These are phyloP conservation scores for Mrakiaceae sp. DNA, from an alignment of 1,284 basidiomycete genomes.

Conservation along the genomic window DNA sequence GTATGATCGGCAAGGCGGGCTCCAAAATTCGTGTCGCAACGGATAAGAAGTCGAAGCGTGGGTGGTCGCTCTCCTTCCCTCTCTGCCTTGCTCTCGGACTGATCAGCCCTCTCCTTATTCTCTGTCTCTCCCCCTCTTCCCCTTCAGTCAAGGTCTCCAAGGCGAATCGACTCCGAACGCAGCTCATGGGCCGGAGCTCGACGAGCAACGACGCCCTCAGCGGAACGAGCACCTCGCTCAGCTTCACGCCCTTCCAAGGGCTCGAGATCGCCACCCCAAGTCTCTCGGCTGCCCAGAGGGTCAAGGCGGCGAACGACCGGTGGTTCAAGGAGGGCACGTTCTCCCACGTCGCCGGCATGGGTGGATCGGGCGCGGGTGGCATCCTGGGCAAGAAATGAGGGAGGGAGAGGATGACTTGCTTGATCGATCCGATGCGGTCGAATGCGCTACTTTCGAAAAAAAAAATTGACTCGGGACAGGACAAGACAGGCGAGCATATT, in stretches of 20 bases:
- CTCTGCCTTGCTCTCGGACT: neutral
- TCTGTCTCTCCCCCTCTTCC: constrained; percentile 1
- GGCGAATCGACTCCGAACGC: constrained; percentile 80
- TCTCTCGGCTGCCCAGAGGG: constrained; percentile 56
- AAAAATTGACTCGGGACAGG: too few relatives aligned
- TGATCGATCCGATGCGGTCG: too few relatives aligned
- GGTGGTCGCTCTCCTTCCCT: constrained; percentile 24
- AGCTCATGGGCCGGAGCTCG: constrained; percentile 61
- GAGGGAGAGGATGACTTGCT: neutral
- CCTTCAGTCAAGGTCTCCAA: constrained; percentile 85
- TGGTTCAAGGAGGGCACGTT: constrained; percentile 49
- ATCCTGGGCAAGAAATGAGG: constrained; percentile 10
- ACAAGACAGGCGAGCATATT: too few relatives aligned
- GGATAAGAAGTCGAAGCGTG: constrained; percentile 79
- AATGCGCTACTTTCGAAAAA: too few relatives aligned
- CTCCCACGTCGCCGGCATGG: constrained; percentile 14
- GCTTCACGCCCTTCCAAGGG: constrained; percentile 92
- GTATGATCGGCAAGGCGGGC: constrained; percentile 67
- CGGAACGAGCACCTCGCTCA: constrained; percentile 81
- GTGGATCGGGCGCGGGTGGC: constrained; percentile 11
- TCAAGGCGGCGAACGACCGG: constrained; percentile 82
- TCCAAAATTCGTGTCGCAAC: constrained; percentile 42
- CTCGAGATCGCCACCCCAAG: constrained; percentile 77
- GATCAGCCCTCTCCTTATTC: constrained; percentile 2
- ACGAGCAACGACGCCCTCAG: constrained; percentile 44